phyloP scores from a whole-genome alignment of 2,329 filamentous ascomycete genomes.

The Colletotrichum abscissum region DNA sequence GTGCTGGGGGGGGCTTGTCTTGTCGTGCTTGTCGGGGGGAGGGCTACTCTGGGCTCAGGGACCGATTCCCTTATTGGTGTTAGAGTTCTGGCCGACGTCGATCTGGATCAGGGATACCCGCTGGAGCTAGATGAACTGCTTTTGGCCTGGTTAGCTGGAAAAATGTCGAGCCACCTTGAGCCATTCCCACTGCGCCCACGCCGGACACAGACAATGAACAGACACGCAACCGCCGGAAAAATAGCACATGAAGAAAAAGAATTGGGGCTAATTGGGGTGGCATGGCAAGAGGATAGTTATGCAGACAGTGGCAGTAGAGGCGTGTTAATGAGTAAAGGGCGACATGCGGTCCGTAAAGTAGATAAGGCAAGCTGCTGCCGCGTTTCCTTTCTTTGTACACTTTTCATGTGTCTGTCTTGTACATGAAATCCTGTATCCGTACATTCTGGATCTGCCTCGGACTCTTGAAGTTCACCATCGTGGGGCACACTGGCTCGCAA shows the following conservation, averaged over 20 bases:
- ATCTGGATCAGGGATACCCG: constrained; percentile 33
- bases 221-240: constrained; percentile 8
- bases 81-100: constrained; percentile 36
- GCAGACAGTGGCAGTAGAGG: neutral
- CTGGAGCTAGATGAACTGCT: constrained; percentile 29
- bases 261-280: neutral
- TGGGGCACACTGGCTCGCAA: neutral
- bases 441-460: neutral
- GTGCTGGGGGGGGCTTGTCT: constrained; percentile 15
- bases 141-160: constrained; percentile 31
- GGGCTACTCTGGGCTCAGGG: constrained; percentile 21
- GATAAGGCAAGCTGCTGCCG: neutral
- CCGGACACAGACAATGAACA: constrained; percentile 26
- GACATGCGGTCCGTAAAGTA: neutral
- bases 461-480: neutral
- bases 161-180: constrained; percentile 33
- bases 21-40: constrained; percentile 12
- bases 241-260: neutral
- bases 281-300: neutral
- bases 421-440: too few relatives aligned
- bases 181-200: constrained; percentile 30
- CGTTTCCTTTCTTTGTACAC: neutral
- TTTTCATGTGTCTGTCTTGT: neutral
- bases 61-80: constrained; percentile 33
- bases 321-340: neutral